Evolutionary conservation across 306 rosid species (phyloP), one percentile per base, ranked within the genome.

Genomic region (Astragalus membranaceus): DNA sequence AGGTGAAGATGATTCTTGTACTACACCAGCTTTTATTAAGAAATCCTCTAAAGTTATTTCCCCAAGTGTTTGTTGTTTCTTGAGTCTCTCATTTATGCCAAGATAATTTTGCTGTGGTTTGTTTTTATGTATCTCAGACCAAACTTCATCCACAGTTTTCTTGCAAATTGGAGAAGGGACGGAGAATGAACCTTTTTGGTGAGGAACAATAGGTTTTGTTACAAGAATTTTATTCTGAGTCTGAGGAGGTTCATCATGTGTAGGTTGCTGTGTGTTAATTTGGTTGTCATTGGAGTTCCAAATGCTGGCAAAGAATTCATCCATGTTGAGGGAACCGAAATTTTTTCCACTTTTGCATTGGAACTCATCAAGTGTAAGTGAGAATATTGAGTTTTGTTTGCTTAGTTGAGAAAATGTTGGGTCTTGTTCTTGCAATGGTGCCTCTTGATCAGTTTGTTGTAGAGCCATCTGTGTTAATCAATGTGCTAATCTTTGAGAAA

Each of bases 41-140:
- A 91, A 91, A 70, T 88, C 96, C 70, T 91, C 97, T 47, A 91
- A 62, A 6, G 92, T 88, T 68, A 88, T 83, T 43, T 85, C 90
- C 10, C 87, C 89, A 9, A 86, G 68, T 47, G 86, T 80, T 72
- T 72, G 82, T 10, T 85, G 84, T 61, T 29, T 72, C 10, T 69
- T 68, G 4, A 81, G 75, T 4, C 68, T 70, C 49, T 50, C 56
- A 9, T 32, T 72, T n/a, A n/a, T n/a, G n/a, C n/a, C n/a, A n/a
- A n/a, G n/a, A n/a, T n/a, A n/a, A n/a, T n/a, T n/a, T n/a, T n/a
- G n/a, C n/a, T n/a, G n/a, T n/a, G n/a, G n/a, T n/a, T n/a, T n/a
- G n/a, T n/a, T n/a, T 63, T 69, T 78, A 5, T 85, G 88, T 37
- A 91, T 88, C 79, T 88, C 83, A 3, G 74, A 83, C 97, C 95